A percentile compares a stretch with the other conserved stretches of the same genome.
phyloP scores from a whole-genome alignment of 768 basidiomycete species.

The Terana coerulea region DNA sequence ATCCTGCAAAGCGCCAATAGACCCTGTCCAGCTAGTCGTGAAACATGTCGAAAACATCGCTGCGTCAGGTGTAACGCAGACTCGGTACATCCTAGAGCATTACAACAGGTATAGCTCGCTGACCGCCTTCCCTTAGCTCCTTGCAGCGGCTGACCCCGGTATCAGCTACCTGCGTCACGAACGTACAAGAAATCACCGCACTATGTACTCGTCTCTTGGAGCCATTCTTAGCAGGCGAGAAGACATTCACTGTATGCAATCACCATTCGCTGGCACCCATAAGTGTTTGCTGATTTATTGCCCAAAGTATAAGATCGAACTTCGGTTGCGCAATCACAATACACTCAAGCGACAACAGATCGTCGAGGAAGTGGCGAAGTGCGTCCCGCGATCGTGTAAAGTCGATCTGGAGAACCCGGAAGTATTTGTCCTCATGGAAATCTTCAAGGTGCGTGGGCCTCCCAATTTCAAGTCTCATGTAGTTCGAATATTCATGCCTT shows the following conservation, averaged over 20 bases:
- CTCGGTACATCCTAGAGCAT: constrained; percentile 41
- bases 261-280: not conserved
- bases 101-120: not conserved
- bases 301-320: constrained; percentile 75
- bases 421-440: constrained; percentile 72
- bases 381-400: constrained; percentile 61
- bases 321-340: constrained; percentile 74
- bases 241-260: constrained; percentile 44
- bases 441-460: constrained; percentile 65
- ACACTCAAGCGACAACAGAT: constrained; percentile 55
- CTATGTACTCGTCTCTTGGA: constrained; percentile 55
- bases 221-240: constrained; percentile 44
- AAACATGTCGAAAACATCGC: constrained; percentile 62
- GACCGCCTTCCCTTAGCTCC: constrained; percentile 39
- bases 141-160: constrained; percentile 72
- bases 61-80: constrained; percentile 58
- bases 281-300: not conserved
- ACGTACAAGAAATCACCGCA: constrained; percentile 61
- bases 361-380: constrained; percentile 66
- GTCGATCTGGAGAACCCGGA: constrained; percentile 70
- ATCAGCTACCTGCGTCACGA: constrained; percentile 62
- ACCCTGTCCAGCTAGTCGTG: constrained; percentile 67
- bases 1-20: constrained; percentile 72
- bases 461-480: not conserved
- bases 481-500: not conserved